Conservation (phyloP, 345 rosid genomes). For the Excoecaria agallocha region DNA sequence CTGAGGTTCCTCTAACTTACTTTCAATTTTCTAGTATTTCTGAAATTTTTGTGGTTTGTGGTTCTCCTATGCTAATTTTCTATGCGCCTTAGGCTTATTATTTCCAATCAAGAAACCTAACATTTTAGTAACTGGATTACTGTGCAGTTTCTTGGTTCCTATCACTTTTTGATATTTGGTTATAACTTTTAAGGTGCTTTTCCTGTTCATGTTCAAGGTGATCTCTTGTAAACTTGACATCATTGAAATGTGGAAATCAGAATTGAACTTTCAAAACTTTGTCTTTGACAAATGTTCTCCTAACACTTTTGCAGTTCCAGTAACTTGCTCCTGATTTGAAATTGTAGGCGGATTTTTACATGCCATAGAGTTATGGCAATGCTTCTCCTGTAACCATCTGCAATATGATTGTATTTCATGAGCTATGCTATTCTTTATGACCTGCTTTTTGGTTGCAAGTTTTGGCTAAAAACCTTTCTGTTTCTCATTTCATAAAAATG, state of each 20-base stretch:
- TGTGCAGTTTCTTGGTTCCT: conserved; percentile 27
- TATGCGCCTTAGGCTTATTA: conserved; percentile 40
- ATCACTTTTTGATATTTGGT: conserved; percentile 21
- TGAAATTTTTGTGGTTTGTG: conserved; percentile 26
- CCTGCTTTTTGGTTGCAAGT: background rate
- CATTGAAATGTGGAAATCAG: conserved; percentile 25
- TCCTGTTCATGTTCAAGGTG: conserved; percentile 20
- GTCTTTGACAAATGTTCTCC: background rate
- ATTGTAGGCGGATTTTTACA: too few species aligned
- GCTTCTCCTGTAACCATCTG: too few species aligned
- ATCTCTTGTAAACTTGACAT: conserved; percentile 28
- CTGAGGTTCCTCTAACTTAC: conserved; percentile 36
- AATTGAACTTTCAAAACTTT: conserved; percentile 14
- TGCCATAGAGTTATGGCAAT: too few species aligned
- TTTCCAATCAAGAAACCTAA: conserved; percentile 40
- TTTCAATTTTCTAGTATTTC: conserved; percentile 30
- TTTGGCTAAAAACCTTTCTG: background rate
- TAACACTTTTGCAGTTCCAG: too few species aligned
- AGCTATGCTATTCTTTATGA: too few species aligned
- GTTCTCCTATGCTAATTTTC: conserved; percentile 46
- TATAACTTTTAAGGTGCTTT: conserved; percentile 12
- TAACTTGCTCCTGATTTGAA: too few species aligned
- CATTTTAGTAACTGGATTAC: conserved; percentile 35
- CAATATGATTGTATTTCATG: too few species aligned
- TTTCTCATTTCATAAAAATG: background rate